A percentile compares a stretch with the other conserved stretches of the same genome.
Evolutionary conservation across 768 basidiomycete genomes (phyloP).

Genomic region (Imleria badia): DNA sequence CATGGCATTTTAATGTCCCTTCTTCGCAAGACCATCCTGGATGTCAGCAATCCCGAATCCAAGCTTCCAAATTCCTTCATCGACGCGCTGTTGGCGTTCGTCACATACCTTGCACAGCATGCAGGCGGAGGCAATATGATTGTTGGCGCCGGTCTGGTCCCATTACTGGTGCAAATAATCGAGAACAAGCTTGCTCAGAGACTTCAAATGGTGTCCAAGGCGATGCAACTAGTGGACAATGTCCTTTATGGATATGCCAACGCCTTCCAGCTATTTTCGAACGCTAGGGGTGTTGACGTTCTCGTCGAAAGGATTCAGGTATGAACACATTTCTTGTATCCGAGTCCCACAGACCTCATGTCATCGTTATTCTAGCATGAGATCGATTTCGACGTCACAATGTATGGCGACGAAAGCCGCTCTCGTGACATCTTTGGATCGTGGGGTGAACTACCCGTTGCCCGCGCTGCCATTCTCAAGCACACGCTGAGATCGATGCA

Average conservation of each 20-base stretch:
- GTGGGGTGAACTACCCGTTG: constrained; percentile 65
- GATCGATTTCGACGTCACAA: constrained; percentile 62
- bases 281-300: constrained; percentile 78
- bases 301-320: constrained; percentile 90
- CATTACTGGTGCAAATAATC: constrained; percentile 84
- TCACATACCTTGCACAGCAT: constrained; percentile 84
- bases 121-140: constrained; percentile 90
- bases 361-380: constrained; percentile 49
- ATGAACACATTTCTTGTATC: constrained; percentile 21
- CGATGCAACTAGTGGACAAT: constrained; percentile 90
- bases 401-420: constrained; percentile 45
- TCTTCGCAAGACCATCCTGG: constrained; percentile 75
- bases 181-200: constrained; percentile 72
- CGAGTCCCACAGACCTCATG: constrained; percentile 8
- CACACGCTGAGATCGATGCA: constrained; percentile 90
- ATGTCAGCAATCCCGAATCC: constrained; percentile 66
- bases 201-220: constrained; percentile 79
- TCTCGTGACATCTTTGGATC: constrained; percentile 48
- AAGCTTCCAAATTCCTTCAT: constrained; percentile 70
- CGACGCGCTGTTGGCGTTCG: constrained; percentile 82
- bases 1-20: constrained; percentile 93
- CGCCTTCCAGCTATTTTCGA: constrained; percentile 84
- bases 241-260: constrained; percentile 87
- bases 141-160: constrained; percentile 89
- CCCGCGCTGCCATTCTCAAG: constrained; percentile 81